phyloP scores from a whole-genome alignment of 2,329 filamentous ascomycete species.

The Byssothecium circinans region DNA sequence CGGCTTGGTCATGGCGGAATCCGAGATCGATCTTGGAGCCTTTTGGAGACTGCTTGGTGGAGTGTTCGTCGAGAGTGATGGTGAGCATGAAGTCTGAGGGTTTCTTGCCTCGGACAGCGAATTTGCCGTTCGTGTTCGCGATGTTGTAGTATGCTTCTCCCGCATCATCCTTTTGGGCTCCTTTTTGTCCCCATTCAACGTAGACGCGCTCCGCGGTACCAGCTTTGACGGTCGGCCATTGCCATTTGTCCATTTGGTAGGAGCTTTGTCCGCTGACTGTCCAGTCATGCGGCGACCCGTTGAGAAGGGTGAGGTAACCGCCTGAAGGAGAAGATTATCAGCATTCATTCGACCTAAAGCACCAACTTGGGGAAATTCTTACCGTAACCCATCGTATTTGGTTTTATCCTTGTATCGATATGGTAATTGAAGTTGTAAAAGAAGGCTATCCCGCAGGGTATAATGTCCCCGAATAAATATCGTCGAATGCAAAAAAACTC shows the following conservation, averaged over 20 bases:
- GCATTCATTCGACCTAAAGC: neutral
- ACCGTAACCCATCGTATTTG: conserved; percentile 30
- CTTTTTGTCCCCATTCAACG: conserved; percentile 35
- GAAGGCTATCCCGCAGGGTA: neutral
- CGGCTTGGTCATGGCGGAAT: conserved; percentile 39
- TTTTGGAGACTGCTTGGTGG: conserved; percentile 36
- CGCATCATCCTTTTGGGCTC: conserved; percentile 34
- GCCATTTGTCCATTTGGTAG: conserved; percentile 46
- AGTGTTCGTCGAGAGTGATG: conserved; percentile 31
- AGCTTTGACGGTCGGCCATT: conserved; percentile 38
- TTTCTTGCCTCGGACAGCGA: conserved; percentile 36
- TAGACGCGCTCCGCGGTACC: conserved; percentile 35
- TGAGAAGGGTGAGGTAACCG: conserved; percentile 43
- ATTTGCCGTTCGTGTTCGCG: conserved; percentile 30
- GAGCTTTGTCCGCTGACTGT: conserved; percentile 29
- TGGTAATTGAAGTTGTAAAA: neutral
- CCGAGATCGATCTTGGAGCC: conserved; percentile 38
- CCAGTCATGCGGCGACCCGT: conserved; percentile 47
- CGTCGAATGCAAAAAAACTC: neutral
- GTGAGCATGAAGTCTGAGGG: conserved; percentile 34
- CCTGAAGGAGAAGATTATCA: conserved; percentile 17
- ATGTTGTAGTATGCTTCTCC: conserved; percentile 42
- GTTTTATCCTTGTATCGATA: neutral
- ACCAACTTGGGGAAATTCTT: neutral
- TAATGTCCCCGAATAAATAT: neutral